Conservation (phyloP, 106 monocot species). For the Phalaenopsis equestris region DNA sequence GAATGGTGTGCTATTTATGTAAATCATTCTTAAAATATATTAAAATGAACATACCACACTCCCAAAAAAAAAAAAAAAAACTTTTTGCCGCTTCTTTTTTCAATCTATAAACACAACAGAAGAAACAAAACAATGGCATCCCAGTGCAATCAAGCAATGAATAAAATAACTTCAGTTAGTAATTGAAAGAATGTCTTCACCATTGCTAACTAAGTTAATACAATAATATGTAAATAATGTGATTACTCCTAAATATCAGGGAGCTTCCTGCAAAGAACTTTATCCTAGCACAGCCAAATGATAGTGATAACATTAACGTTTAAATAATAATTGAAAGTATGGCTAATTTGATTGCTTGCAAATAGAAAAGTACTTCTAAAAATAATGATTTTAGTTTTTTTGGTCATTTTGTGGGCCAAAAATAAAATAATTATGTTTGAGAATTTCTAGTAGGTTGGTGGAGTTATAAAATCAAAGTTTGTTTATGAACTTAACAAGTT, state of each 20-base stretch:
- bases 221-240: not conserved
- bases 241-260: not conserved
- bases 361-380: not conserved
- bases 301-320: not conserved
- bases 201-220: not conserved
- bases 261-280: not conserved
- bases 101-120: too few species aligned
- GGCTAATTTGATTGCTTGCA: not conserved
- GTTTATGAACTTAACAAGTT: not conserved
- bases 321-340: too few species aligned
- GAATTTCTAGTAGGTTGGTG: not conserved
- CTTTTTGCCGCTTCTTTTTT: too few species aligned
- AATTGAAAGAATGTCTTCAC: slow-evolving; percentile 2
- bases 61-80: not conserved
- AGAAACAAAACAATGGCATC: not conserved
- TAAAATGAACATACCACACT: not conserved
- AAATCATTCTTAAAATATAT: not conserved
- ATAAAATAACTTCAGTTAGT: not conserved
- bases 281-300: not conserved
- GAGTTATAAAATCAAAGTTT: not conserved
- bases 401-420: not conserved
- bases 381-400: not conserved
- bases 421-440: not conserved
- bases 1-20: too few species aligned
- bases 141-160: not conserved